Evolutionary conservation across 2,329 filamentous ascomycete species (phyloP).

Genomic region (Penicillium sp.): DNA sequence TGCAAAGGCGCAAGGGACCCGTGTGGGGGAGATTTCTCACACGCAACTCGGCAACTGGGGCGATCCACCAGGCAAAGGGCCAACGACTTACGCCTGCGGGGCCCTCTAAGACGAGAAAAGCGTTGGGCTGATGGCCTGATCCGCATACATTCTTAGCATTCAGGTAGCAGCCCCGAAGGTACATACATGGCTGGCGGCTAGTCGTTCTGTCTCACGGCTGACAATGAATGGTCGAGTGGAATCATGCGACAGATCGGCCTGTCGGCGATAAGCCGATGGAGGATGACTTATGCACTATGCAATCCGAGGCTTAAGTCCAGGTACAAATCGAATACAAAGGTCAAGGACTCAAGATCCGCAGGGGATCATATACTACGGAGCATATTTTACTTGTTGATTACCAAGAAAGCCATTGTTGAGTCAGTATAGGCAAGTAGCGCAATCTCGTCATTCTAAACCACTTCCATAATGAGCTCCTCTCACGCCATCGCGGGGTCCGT

Average conservation of each 20-base stretch:
- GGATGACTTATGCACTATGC: too few species aligned
- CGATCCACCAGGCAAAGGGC: not conserved
- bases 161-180: not conserved
- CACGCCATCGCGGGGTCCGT: constrained; percentile 26
- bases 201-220: too few species aligned
- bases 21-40: constrained; percentile 13
- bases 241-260: too few species aligned
- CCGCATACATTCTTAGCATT: not conserved
- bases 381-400: not conserved
- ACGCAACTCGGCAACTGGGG: not conserved
- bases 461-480: constrained; percentile 3
- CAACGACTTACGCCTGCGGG: constrained; percentile 11
- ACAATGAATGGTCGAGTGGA: too few species aligned
- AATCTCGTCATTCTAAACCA: not conserved
- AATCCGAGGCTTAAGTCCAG: too few species aligned
- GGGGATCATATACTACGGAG: not conserved
- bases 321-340: too few species aligned
- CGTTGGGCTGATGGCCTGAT: constrained; percentile 20
- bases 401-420: not conserved
- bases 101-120: constrained; percentile 5
- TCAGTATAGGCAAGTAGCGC: not conserved
- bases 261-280: too few species aligned
- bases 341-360: not conserved
- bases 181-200: too few species aligned
- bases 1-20: constrained; percentile 21